Base-by-base conservation (phyloP, 805 yeast genomes). In the Saturnispora silvae region DNA sequence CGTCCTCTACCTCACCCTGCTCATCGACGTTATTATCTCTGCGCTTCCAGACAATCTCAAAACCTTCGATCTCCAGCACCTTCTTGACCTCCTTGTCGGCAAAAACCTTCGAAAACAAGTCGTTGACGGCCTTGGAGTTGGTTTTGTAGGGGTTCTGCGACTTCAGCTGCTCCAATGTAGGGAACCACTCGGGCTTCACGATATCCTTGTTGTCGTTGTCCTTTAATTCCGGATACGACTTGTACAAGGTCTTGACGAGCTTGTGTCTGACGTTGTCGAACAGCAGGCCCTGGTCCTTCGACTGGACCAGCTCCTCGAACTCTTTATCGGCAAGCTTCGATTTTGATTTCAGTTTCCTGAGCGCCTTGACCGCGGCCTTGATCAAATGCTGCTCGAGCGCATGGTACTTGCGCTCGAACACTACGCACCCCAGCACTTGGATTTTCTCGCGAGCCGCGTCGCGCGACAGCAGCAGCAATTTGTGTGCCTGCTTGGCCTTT, bases 341-440 rank as follows among this genome's bases (percentile, higher is more conserved):
- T 24, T 15, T 45, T 33, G 26, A 34, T 26, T 35, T 45, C 20
- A 37, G 43, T 38, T 43, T 46, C 20, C 42, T 48, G 10, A 73
- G 53, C 17, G 54, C 61, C 27, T 68, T 66, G 23, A 46, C 50
- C 35, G 72, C 50, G 40, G 67, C 68, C 30, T 56, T 60, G 11
- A 59, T 37, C 0, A 72, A 57, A 7, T 68, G 65, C 6, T 19
- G 33, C 23, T 42, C 40, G 5, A 42, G 15, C 17, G 33, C 31
- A 47, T 72, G 70, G 34, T 63, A 59, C 46, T 77, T 77, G 32
- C 68, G 65, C 5, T 56, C 61, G 42, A 73, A 70, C 5, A 65
- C 52, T 20, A 65, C 69, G 2, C 45, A 28, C 45, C 74, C 70
- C 33, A 74, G 53, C 1, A 62, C 59, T 5, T 50, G 45, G 9